Percentiles rank a stretch among this genome's conserved stretches.
phyloP scores from a whole-genome alignment of 805 yeast genomes.

The Yarrowia deformans region DNA sequence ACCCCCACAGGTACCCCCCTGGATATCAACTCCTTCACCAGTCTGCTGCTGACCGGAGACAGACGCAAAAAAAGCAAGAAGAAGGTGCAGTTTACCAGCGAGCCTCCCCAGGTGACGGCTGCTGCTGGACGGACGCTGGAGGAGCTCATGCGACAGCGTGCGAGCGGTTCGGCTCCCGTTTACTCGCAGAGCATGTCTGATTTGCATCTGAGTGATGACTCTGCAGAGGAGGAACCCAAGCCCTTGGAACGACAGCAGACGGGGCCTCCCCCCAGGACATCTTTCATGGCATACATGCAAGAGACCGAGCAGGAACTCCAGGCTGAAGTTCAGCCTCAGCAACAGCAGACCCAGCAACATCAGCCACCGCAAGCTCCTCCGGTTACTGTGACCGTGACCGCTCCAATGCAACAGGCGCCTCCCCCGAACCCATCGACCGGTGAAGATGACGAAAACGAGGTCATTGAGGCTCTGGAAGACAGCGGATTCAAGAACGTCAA shows the following conservation, averaged over 20 bases:
- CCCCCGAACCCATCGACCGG: constrained; percentile 25
- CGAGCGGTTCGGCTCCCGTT: constrained; percentile 12
- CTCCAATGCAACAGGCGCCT: constrained; percentile 11
- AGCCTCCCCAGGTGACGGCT: constrained; percentile 53
- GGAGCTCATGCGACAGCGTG: constrained; percentile 50
- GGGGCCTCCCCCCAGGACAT: constrained; percentile 34
- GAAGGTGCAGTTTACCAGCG: constrained; percentile 50
- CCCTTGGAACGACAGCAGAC: constrained; percentile 45
- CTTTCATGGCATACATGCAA: constrained; percentile 23
- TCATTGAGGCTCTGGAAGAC: constrained; percentile 77
- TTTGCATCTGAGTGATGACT: not conserved
- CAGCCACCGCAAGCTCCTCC: not conserved
- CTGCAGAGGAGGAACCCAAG: constrained; percentile 13
- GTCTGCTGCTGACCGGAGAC: constrained; percentile 81
- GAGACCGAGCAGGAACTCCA: constrained; percentile 42
- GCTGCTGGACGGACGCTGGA: constrained; percentile 53
- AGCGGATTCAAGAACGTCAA: constrained; percentile 77
- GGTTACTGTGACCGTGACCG: not conserved
- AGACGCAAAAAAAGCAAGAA: constrained; percentile 50
- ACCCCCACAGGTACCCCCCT: constrained; percentile 46
- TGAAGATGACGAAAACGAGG: constrained; percentile 69
- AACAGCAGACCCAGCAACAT: not conserved
- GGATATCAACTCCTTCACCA: constrained; percentile 86
- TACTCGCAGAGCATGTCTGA: constrained; percentile 38
- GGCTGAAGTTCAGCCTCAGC: constrained; percentile 5